These are phyloP conservation scores for Daldinia sp. DNA, from an alignment of 2,329 filamentous ascomycete genomes.

Conservation along the genomic window DNA sequence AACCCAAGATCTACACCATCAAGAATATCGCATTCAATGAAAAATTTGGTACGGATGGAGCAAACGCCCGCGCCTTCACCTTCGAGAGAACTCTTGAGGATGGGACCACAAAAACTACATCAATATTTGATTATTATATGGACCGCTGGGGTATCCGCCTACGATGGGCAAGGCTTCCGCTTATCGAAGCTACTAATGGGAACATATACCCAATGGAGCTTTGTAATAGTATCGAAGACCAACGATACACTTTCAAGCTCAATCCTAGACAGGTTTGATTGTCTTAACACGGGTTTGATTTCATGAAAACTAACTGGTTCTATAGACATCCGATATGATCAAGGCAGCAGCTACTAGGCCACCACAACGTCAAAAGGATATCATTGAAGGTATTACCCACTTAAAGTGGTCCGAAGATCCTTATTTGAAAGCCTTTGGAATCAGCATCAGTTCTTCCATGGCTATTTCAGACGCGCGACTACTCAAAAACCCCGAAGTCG, in stretches of 20 bases:
- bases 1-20: conserved; percentile 61
- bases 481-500: conserved; percentile 73
- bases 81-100: conserved; percentile 61
- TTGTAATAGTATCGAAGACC: conserved; percentile 60
- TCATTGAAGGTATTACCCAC: conserved; percentile 71
- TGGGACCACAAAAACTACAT: conserved; percentile 49
- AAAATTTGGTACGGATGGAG: conserved; percentile 55
- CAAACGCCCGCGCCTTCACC: conserved; percentile 58
- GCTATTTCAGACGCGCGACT: conserved; percentile 74
- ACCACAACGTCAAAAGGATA: conserved; percentile 69
- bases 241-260: conserved; percentile 70
- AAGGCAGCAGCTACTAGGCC: conserved; percentile 88
- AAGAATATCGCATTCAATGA: conserved; percentile 59
- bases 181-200: conserved; percentile 64
- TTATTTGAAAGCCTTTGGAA: conserved; percentile 75
- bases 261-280: conserved; percentile 58
- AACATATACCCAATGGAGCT: conserved; percentile 70
- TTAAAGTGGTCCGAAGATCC: conserved; percentile 74
- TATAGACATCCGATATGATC: conserved; percentile 86
- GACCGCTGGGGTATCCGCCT: conserved; percentile 63
- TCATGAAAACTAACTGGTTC: conserved; percentile 13
- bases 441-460: conserved; percentile 72
- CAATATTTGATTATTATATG: conserved; percentile 63
- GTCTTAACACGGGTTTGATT: not conserved
- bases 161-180: conserved; percentile 58